These are phyloP conservation scores for Rhodotorula sp. DNA, from an alignment of 1,284 basidiomycete species.

Conservation along the genomic window DNA sequence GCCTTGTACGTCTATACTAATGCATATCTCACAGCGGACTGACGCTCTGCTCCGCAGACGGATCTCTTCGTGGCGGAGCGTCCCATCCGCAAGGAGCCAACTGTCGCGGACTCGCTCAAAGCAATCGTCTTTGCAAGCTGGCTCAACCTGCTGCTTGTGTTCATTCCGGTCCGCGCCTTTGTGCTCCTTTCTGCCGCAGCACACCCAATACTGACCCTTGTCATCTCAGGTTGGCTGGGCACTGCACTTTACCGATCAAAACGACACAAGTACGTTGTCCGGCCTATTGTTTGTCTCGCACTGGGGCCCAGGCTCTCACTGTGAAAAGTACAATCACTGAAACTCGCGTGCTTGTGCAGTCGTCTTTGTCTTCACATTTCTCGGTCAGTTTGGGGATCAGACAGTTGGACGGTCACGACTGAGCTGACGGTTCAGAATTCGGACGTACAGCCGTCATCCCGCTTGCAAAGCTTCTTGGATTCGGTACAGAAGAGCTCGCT, in stretches of 20 bases:
- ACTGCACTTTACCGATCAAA: conserved; percentile 50
- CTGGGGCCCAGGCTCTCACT: too few species aligned
- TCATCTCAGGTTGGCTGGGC: conserved; percentile 50
- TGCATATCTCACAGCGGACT: not conserved
- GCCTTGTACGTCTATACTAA: conserved; percentile 1
- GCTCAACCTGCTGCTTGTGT: conserved; percentile 55
- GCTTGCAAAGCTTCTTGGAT: conserved; percentile 73
- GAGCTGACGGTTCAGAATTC: not conserved
- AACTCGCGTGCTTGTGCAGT: conserved; percentile 19
- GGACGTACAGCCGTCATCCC: conserved; percentile 51
- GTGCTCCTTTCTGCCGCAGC: not conserved
- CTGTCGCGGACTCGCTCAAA: conserved; percentile 46
- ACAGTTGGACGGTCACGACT: not conserved
- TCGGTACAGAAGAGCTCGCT: conserved; percentile 84
- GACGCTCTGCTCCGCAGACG: conserved; percentile 46
- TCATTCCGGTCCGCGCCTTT: conserved; percentile 48
- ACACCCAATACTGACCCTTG: not conserved
- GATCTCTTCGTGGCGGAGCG: conserved; percentile 51
- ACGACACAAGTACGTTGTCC: conserved; percentile 37
- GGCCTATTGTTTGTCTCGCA: not conserved
- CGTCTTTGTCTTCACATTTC: conserved; percentile 43
- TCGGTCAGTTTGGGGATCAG: conserved; percentile 7
- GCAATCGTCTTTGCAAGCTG: conserved; percentile 52
- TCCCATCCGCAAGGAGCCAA: conserved; percentile 52
- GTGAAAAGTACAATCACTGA: too few species aligned